Evolutionary conservation across 1,139 yeast species (phyloP).

Genomic region (Yamadazyma triangularis): DNA sequence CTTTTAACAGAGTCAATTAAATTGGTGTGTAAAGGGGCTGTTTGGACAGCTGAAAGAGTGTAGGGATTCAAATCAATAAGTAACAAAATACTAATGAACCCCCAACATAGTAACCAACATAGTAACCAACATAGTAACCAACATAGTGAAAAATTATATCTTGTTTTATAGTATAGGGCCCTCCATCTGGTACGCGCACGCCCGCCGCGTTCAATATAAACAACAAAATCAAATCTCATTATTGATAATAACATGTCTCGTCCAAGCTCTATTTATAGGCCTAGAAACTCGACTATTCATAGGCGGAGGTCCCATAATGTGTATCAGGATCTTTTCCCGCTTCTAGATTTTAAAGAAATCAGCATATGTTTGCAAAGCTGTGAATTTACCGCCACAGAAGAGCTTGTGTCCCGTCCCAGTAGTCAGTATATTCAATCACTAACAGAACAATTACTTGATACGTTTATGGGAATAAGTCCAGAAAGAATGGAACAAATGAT

Average conservation of each 20-base stretch:
- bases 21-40: conserved; percentile 78
- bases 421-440: conserved; percentile 56
- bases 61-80: conserved; percentile 17
- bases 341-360: conserved; percentile 62
- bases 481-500: conserved; percentile 30
- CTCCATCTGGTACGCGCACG: too few species aligned
- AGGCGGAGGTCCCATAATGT: conserved; percentile 10
- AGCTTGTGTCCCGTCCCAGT: conserved; percentile 61
- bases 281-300: conserved; percentile 11
- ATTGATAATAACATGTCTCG: conserved; percentile 11
- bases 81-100: background rate
- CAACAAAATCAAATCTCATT: background rate
- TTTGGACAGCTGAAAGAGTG: conserved; percentile 84
- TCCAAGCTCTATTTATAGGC: conserved; percentile 11
- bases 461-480: conserved; percentile 59
- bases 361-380: conserved; percentile 59
- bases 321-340: conserved; percentile 50
- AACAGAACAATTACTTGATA: conserved; percentile 68
- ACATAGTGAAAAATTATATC: background rate
- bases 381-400: conserved; percentile 61
- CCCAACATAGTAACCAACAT: too few species aligned
- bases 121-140: too few species aligned
- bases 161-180: too few species aligned
- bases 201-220: conserved; percentile 5
- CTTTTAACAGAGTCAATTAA: conserved; percentile 85